Evolutionary conservation across 352 stramenopile species (phyloP), one percentile per base, ranked within the genome.

Genomic region (Hyaloperonospora brassicae): DNA sequence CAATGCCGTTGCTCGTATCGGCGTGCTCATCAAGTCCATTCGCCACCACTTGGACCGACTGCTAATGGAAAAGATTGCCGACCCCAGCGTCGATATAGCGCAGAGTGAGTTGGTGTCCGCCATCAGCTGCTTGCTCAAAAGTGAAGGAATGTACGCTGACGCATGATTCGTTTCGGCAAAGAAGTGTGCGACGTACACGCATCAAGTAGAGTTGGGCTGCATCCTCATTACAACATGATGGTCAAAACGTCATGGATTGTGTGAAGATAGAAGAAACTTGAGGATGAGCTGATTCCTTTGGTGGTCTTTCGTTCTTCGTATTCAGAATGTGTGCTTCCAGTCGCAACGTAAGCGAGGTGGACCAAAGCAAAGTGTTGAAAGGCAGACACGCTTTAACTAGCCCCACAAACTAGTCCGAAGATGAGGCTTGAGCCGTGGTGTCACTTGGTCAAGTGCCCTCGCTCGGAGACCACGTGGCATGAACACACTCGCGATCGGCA

Each of bases 21-120:
- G 92, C 21, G 96, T 98, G 36, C 76, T 99, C 13, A 93, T 99
- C 21, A 98, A 98, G 59, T 85, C 95, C 25, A 86, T 99, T 50
- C 79, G 95, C 14, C 72, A 81, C 31, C 84, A 97, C 47, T 83
- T 99, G 55, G 96, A 99, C 59, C 59, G 69, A 22, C 70, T 98
- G 21, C 62, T 99, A 45, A 73, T 90, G 17, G 63, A 91, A 41
- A 99, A 98, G 72, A 97, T 99, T 48, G 84, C 90, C 12, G 68
- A 95, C 10, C 96, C 96, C 0, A 70, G 79, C 43, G 61, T 98
- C 11, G 89, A 98, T 60, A 88, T 98, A 30, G 79, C 87, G 4
- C 66, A 86, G 43, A 95, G 72, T 43, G 75, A 93, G 40, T 58
- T 96, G 22, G 83, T 96, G 39, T 78, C 79, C 5, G 85, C 76